Base-by-base conservation (phyloP, 352 stramenopile genomes). In the Phytopythium montanum region DNA sequence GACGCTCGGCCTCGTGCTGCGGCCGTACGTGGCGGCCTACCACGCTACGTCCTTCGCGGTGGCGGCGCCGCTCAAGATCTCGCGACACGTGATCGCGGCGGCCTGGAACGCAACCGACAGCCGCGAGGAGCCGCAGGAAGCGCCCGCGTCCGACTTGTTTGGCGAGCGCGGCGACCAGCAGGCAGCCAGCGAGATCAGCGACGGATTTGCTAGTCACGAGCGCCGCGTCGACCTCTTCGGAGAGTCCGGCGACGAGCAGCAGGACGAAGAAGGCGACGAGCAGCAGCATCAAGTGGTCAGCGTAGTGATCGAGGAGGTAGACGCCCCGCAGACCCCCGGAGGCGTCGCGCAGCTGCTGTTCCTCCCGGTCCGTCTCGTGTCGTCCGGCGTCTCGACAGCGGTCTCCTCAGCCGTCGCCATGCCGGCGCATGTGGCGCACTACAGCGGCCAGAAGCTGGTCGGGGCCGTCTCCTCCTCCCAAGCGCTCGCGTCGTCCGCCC, bases 391-490 rank as follows among this genome's bases (percentile, higher is more conserved):
- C 4, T 86, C 77, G 4, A 85, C 77, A 0, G 83, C 79, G 0
- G 78, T 71, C 4, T 63, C 79, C 7, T 69, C 77, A 0, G 83
- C 79, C 0, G 78, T 71, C 6, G 61, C 79, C 7, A 70, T 90
- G 42, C 83, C 83, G 2, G 73, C 69, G 1, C 74, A 57, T 14
- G 67, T 85, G 9, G 70, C 70, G 21, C 72, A 65, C 0, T 88
- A 85, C 54, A 82, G 82, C 59, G 80, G 82, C 8, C 59, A 66
- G 16, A 90, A 81, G 60, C 69, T 92, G 13, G 79, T 65, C 5
- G 76, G 74, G 12, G 83, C 76, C 0, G 70, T 90, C 13, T 78
- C 75, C 12, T 76, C 74, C 12, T 90, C 80, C 2, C 78, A 88
- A 56, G 66, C 75, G 10, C 62, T 89, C 5, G 81, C 79, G 19